Evolutionary conservation across 2,329 filamentous ascomycete genomes (phyloP), one percentile per base, ranked within the genome.

Genomic region (Fusarium sterilihyphosum): DNA sequence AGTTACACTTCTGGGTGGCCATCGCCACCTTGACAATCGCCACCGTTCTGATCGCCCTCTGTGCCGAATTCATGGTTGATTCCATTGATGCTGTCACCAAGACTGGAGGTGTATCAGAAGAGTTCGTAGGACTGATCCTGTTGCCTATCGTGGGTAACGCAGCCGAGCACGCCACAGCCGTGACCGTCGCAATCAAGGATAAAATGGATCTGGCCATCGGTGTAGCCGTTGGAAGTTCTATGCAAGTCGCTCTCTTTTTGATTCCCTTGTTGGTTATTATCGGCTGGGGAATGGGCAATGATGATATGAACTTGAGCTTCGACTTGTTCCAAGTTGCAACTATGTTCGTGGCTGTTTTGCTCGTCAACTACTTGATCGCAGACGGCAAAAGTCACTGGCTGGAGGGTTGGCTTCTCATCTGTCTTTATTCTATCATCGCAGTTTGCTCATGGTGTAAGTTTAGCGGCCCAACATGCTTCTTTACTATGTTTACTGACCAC

Each of bases 251-350:
- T 3, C 87, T 95, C 35, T 94, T 95, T 81, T 87, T 95, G 58
- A 94, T 94, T 14, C 93, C 93, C 0, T 84, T 95, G 17, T 88
- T 95, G 38, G 92, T 95, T 65, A 88, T 95, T 43, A 89, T 95
- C 41, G 93, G 93, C 62, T 96, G 93, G 93, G 91, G 90, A 72
- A 91, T 95, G 88, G 88, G 85, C 43, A 82, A 89, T 71, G 90
- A 92, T 70, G 87, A 90, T 3, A 96, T 96, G 94, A 94, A 91
- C 26, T 88, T 97, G 10, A 92, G 92, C 81, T 96, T 98, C 80
- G 94, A 97, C 79, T 91, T 91, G 2, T 98, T 98, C 86, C 94
- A 98, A 84, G 92, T 98, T 20, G 92, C 95, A 29, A 92, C 93
- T 46, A 85, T 97, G 46, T 97, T 97, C 76, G 93, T 96, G 18